These are phyloP conservation scores for Nothophoma quercina DNA, from an alignment of 2,329 filamentous ascomycete genomes.

Conservation along the genomic window DNA sequence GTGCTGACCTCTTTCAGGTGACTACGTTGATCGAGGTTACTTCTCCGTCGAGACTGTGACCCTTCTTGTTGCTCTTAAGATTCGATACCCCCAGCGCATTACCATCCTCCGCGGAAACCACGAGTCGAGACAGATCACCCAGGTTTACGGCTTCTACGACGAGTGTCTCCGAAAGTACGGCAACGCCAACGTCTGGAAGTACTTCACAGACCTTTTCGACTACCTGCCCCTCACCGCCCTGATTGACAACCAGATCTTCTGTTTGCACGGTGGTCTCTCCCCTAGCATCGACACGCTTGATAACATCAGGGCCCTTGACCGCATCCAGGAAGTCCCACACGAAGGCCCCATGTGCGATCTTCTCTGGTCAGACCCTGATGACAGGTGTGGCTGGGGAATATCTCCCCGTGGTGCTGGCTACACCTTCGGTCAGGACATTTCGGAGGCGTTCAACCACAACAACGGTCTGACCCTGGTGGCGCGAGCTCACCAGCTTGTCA, in stretches of 20 bases:
- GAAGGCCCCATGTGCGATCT: slow-evolving; percentile 80
- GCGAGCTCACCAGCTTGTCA: slow-evolving; percentile 95
- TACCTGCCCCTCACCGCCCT: slow-evolving; percentile 77
- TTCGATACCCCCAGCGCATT: slow-evolving; percentile 96
- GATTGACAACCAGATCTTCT: slow-evolving; percentile 77
- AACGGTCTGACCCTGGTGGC: slow-evolving; percentile 96
- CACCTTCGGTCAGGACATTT: slow-evolving; percentile 96
- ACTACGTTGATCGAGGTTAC: slow-evolving; percentile 98
- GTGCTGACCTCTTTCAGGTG: slow-evolving; percentile 65
- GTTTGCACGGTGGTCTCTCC: slow-evolving; percentile 74
- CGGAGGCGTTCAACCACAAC: slow-evolving; percentile 98
- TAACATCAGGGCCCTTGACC: slow-evolving; percentile 64
- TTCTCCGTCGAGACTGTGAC: slow-evolving; percentile 99
- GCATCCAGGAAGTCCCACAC: slow-evolving; percentile 75
- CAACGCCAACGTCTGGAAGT: slow-evolving; percentile 80
- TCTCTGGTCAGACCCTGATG: slow-evolving; percentile 90
- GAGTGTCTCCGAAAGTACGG: slow-evolving; percentile 80
- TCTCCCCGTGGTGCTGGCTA: slow-evolving; percentile 93
- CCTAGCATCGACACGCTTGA: slow-evolving; percentile 78
- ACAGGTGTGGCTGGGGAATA: slow-evolving; percentile 95
- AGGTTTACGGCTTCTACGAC: slow-evolving; percentile 81
- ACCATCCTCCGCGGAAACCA: slow-evolving; percentile 96
- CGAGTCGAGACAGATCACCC: slow-evolving; percentile 78
- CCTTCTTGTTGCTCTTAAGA: slow-evolving; percentile 94
- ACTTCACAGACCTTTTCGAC: slow-evolving; percentile 80